Base-by-base conservation (phyloP, 2,329 filamentous ascomycete species). In the Pseudopyrenochaeta lycopersici region DNA sequence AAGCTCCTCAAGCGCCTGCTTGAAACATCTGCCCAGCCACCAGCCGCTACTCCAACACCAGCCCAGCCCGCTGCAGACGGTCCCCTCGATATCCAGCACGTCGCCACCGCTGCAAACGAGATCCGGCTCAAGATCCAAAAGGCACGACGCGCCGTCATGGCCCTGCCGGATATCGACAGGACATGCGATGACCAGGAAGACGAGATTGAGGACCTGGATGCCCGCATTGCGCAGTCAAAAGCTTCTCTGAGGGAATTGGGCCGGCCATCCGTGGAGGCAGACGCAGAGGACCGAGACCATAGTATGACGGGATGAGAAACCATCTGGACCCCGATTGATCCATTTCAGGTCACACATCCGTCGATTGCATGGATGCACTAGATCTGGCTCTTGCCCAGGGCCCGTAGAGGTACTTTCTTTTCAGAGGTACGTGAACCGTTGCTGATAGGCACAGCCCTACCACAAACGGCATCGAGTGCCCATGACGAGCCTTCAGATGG, bases 51-150 rank as follows among this genome's bases (percentile, higher is more conserved):
- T 4, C 60, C 64, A 10, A 66, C 66, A 1, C 63, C 69, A 1
- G 53, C 60, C n/a, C 68, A 72, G 20, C 48, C 64, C 11, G 54
- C 60, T 12, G 56, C 58, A 46, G 72, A 73, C 18, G 68, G 70
- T 14, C 70, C 81, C 15, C 77, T 88, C 40, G 82, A 87, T 56
- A 81, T 85, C 57, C 96, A 96, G 74, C 90, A 96, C 64, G 85
- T 98, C 14, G 87, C 90, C 2, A 85, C 87, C 2, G 91, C 91
- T 31, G 90, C 91, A 1, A 90, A 92, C 68, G 84, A 85, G 31
- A 82, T 97, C 66, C 93, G 91, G 76, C 88, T 93, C 76, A 91
- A 91, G 76, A 85, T 98, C 53, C 89, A 92, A 73, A 89, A 88
- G 63, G 92, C 93, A 44, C 83, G 90, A 44, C 82, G 81, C 30